Evolutionary conservation across 1,284 basidiomycete genomes (phyloP), one percentile per base, ranked within the genome.

Genomic region (Irpex lacteus): DNA sequence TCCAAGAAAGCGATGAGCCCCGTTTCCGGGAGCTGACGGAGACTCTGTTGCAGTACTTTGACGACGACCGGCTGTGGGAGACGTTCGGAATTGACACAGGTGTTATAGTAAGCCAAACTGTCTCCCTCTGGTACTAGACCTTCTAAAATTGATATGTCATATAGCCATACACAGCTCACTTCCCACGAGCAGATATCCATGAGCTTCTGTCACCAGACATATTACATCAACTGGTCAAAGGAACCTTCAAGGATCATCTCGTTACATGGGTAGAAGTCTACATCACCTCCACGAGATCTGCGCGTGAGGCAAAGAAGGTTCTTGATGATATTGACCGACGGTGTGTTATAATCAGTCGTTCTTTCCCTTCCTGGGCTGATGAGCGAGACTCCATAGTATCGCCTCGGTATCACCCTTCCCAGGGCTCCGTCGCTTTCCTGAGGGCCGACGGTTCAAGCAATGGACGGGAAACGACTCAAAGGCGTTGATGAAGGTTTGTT

Each of bases 151-250:
- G 26, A 26, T 26, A 26, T 44, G 8, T 2, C 40, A 2, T 15
- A 15, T 5, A 44, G 40, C 8, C 40, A 44, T 44, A 44, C 15
- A 44, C 40, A 9, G 8, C 40, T 11, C n/a, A 66, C 26, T 72
- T 73, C 32, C 69, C 71, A 0, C 66, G 69, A n/a, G 68, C 68
- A 4, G 67, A 76, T 60, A 73, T 75, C 13, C 67, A 71, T 38
- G 57, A 70, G 15, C 32, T 71, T 0, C 8, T 76, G 3, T 60
- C 75, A 0, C 70, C 70, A 1, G 73, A 71, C 34, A 6, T 68
- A 3, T 60, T 71, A 0, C 68, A 71, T 53, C 68, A 71, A 49
- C 32, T 70, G 1, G 64, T 70, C 49, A 71, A 71, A 54, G 70
- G 70, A 0, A 55, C 67, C 0, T 72, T 73, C 60, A 69, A 70